Percentiles rank a stretch among this genome's conserved stretches.
Conservation (phyloP, 495 filamentous ascomycete species). For the Venustampulla echinocandica region DNA sequence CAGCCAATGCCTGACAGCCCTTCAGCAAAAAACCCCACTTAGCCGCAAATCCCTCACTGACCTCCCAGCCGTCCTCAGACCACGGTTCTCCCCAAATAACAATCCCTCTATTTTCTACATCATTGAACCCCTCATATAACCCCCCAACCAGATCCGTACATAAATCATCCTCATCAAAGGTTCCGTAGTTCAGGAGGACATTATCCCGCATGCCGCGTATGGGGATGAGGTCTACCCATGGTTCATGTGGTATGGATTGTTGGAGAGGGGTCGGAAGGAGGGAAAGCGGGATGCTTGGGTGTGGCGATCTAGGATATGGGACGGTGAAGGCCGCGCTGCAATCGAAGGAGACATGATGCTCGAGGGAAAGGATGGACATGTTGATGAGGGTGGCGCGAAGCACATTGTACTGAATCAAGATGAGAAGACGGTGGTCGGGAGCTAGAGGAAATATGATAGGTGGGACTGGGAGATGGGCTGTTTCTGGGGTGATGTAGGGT, state of each 20-base stretch:
- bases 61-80: constrained; percentile 39
- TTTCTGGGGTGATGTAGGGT: constrained; percentile 16
- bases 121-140: constrained; percentile 28
- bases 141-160: constrained; percentile 40
- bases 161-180: constrained; percentile 38
- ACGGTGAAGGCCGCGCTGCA: constrained; percentile 11
- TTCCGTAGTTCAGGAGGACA: constrained; percentile 23
- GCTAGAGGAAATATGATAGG: constrained; percentile 27
- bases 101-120: constrained; percentile 29
- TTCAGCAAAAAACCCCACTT: constrained; percentile 44
- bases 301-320: neutral
- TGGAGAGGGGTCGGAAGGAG: constrained; percentile 21
- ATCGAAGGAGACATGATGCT: constrained; percentile 21
- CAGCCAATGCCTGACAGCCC: constrained; percentile 40
- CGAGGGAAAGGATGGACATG: constrained; percentile 23
- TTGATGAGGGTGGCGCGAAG: constrained; percentile 27
- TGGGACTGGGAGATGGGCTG: constrained; percentile 3
- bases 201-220: constrained; percentile 24
- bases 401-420: constrained; percentile 32
- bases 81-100: constrained; percentile 47
- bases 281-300: constrained; percentile 13
- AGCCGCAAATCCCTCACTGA: constrained; percentile 39
- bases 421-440: constrained; percentile 27
- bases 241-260: constrained; percentile 20
- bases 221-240: constrained; percentile 28